These are phyloP conservation scores for Saturnispora serradocipensis DNA, from an alignment of 805 yeast genomes.

Conservation along the genomic window DNA sequence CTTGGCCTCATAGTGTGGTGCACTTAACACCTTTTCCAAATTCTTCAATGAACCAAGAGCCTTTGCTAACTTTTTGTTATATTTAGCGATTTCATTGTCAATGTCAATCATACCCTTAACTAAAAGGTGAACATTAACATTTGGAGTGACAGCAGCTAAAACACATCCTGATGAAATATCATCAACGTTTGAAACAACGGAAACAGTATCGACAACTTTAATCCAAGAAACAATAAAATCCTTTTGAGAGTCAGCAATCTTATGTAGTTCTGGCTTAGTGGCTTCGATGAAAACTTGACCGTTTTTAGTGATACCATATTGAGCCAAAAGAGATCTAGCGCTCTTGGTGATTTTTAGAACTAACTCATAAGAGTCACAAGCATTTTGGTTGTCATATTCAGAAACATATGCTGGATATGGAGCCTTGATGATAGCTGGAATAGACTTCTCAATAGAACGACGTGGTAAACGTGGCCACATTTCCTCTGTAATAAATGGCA, in stretches of 20 bases:
- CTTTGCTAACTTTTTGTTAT: conserved; percentile 63
- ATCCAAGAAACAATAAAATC: conserved; percentile 85
- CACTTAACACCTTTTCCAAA: conserved; percentile 58
- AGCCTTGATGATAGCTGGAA: conserved; percentile 65
- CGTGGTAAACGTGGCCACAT: conserved; percentile 98
- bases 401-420: conserved; percentile 59
- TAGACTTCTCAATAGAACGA: conserved; percentile 58
- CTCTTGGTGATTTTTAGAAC: conserved; percentile 80
- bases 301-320: conserved; percentile 79
- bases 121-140: conserved; percentile 76
- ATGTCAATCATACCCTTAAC: conserved; percentile 93
- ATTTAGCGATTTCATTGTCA: conserved; percentile 84
- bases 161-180: conserved; percentile 88
- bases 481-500: conserved; percentile 97
- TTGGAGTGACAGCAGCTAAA: conserved; percentile 69
- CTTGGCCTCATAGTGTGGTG: conserved; percentile 76
- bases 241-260: conserved; percentile 59
- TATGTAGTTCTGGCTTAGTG: conserved; percentile 35
- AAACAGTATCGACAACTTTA: conserved; percentile 75
- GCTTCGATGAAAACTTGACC: conserved; percentile 81
- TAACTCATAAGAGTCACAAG: conserved; percentile 72
- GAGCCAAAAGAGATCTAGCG: conserved; percentile 86
- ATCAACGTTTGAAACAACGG: conserved; percentile 44
- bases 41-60: conserved; percentile 49
- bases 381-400: conserved; percentile 52